Percentiles rank a stretch among this genome's conserved stretches.
Evolutionary conservation across 805 yeast genomes (phyloP).

Genomic region (Maudiozyma pseudohumilis): DNA sequence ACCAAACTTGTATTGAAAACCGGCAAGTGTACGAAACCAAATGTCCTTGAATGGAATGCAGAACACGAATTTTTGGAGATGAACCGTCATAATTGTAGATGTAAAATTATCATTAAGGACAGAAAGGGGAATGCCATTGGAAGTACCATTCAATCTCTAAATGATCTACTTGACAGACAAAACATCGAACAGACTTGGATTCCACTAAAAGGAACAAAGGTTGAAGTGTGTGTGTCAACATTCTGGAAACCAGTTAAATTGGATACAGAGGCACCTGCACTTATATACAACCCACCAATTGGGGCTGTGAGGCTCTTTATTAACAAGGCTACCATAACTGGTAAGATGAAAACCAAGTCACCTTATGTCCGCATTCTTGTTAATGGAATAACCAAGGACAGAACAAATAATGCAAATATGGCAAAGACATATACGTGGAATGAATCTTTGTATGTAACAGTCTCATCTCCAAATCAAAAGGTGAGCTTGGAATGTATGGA

Average conservation of each 20-base stretch:
- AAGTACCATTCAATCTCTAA: constrained; percentile 43
- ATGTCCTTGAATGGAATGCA: constrained; percentile 57
- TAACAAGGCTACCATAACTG: constrained; percentile 54
- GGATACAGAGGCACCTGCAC: constrained; percentile 49
- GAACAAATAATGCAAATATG: constrained; percentile 61
- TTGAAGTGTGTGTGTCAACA: constrained; percentile 57
- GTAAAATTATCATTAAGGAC: constrained; percentile 55
- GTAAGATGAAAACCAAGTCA: constrained; percentile 69
- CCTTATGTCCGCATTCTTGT: constrained; percentile 73
- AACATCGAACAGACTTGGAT: constrained; percentile 73
- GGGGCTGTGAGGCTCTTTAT: constrained; percentile 73
- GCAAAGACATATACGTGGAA: constrained; percentile 71
- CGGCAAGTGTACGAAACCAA: constrained; percentile 35
- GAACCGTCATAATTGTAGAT: constrained; percentile 55
- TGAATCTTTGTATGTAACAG: constrained; percentile 65
- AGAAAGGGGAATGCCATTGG: constrained; percentile 47
- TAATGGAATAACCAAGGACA: constrained; percentile 59
- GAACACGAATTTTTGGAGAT: constrained; percentile 54
- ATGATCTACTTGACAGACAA: constrained; percentile 60
- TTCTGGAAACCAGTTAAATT: constrained; percentile 76
- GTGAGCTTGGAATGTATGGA: constrained; percentile 83
- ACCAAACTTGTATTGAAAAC: constrained; percentile 51
- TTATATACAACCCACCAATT: constrained; percentile 77
- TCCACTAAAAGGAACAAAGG: constrained; percentile 53
- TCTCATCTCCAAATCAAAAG: constrained; percentile 67